A percentile compares a stretch with the other conserved stretches of the same genome.
phyloP scores from a whole-genome alignment of 2,329 filamentous ascomycete genomes.

The Pseudocercospora pini-densiflorae region DNA sequence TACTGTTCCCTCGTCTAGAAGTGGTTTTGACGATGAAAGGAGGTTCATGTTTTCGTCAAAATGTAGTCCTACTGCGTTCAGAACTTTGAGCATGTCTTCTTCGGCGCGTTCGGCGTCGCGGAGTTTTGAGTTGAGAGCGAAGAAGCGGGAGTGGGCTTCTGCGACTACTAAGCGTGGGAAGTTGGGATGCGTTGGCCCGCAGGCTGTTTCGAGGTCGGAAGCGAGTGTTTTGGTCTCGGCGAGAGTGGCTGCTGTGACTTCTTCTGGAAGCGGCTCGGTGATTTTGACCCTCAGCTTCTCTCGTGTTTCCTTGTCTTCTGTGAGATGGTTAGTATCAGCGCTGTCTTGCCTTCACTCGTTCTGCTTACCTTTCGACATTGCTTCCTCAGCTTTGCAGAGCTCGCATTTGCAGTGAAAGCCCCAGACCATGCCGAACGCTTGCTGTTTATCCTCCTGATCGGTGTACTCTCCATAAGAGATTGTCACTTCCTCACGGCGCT shows the following conservation, averaged over 20 bases:
- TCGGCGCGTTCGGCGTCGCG: conserved; percentile 11
- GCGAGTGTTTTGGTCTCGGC: conserved; percentile 7
- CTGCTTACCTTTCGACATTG: not conserved
- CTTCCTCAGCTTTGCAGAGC: conserved; percentile 11
- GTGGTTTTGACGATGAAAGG: not conserved
- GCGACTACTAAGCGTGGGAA: conserved; percentile 10
- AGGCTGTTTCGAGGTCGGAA: conserved; percentile 7
- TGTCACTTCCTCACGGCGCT: conserved; percentile 23
- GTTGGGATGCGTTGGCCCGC: not conserved
- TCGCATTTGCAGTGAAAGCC: conserved; percentile 18
- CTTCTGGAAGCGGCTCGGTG: conserved; percentile 5
- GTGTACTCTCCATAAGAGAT: conserved; percentile 18
- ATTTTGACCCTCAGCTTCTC: conserved; percentile 3
- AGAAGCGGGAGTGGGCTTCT: conserved; percentile 17
- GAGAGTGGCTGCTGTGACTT: not conserved
- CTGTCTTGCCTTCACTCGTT: too few relatives aligned
- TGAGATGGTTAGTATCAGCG: too few relatives aligned
- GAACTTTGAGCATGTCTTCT: conserved; percentile 7
- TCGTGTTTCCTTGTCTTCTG: not conserved
- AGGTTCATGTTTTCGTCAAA: not conserved
- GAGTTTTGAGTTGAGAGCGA: conserved; percentile 9
- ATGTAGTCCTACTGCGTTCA: not conserved
- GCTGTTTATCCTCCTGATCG: conserved; percentile 6
- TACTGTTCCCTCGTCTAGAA: conserved; percentile 7
- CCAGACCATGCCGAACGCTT: conserved; percentile 10